Conservation (phyloP, 805 yeast species). For the Metschnikowia kofuensis region DNA sequence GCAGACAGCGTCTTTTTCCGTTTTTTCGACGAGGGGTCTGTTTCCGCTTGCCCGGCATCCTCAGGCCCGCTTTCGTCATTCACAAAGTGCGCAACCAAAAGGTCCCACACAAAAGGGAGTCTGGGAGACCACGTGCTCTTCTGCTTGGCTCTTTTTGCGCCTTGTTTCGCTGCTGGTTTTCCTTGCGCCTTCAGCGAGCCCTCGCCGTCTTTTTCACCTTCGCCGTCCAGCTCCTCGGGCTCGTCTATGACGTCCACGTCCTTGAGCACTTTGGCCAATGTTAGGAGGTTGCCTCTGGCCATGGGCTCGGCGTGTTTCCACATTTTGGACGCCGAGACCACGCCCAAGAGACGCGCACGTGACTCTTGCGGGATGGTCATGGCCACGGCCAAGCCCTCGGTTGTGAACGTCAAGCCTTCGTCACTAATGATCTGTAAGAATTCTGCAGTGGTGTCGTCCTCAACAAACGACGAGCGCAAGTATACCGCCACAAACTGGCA, state of each 20-base stretch:
- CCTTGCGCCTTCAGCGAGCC: background rate
- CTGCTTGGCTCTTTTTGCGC: conserved; percentile 38
- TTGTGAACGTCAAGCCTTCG: conserved; percentile 56
- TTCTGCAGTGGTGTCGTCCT: conserved; percentile 20
- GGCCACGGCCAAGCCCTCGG: conserved; percentile 79
- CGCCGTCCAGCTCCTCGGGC: conserved; percentile 15
- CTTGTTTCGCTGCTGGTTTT: background rate
- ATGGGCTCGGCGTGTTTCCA: conserved; percentile 81
- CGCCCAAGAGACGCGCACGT: conserved; percentile 19
- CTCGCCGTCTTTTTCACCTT: conserved; percentile 31
- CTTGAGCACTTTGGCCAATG: conserved; percentile 60
- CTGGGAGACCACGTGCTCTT: conserved; percentile 73
- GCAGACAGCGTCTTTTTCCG: conserved; percentile 22
- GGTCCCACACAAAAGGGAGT: conserved; percentile 73
- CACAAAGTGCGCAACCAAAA: conserved; percentile 47
- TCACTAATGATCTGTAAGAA: conserved; percentile 48
- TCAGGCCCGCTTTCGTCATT: conserved; percentile 1
- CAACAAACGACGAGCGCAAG: conserved; percentile 11
- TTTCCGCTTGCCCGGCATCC: conserved; percentile 22
- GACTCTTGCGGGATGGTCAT: conserved; percentile 44
- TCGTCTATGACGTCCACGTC: conserved; percentile 47
- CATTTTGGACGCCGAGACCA: conserved; percentile 14
- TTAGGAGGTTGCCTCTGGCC: conserved; percentile 60
- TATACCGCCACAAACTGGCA: conserved; percentile 42
- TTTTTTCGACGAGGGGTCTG: conserved; percentile 25